Base-by-base conservation (phyloP, 2,329 filamentous ascomycete genomes). In the Cercospora sp. region DNA sequence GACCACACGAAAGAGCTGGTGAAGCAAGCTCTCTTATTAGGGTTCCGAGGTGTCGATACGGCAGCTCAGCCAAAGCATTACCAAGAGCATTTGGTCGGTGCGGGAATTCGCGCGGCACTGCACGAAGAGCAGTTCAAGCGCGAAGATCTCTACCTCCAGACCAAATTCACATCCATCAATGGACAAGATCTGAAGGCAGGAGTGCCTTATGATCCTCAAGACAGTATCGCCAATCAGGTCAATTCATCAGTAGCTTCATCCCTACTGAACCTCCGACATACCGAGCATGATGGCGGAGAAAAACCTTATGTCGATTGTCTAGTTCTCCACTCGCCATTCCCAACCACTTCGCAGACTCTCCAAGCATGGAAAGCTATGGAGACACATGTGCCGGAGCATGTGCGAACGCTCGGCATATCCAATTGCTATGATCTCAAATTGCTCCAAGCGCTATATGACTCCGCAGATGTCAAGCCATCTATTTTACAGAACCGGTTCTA, bases 401-500 rank as follows among this genome's bases (percentile, higher is more conserved):
- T 94, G 70, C 88, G 87, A 48, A 83, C 87, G 31, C 82, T 95
- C 7, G 92, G 92, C 48, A 89, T 95, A 65, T 93, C 90, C 64
- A 95, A 95, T 78, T 86, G 87, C n/a, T 81, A 83, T n/a, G 51
- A 72, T 36, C 79, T 90, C 1, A 77, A 82, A 0, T 78, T 87
- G 1, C 82, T 95, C 0, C 77, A 84, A 63, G 78, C 80, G 4
- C 79, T 93, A 0, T 82, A 84, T 67, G 75, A 81, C 3, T 73
- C 80, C 18, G 81, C 82, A 3, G 79, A 73, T 0, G 75, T 88
- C 72, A 86, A 85, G 71, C 87, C 87, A 0, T 82, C 85, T 1
- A 85, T 93, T 1, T 89, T 94, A 5, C 92, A 95, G 80, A 94
- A 95, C 75, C 86, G 90, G 1, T 92, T 95, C 79, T 86, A 89